phyloP scores from a whole-genome alignment of 805 yeast species.

The Starmera caribaea region DNA sequence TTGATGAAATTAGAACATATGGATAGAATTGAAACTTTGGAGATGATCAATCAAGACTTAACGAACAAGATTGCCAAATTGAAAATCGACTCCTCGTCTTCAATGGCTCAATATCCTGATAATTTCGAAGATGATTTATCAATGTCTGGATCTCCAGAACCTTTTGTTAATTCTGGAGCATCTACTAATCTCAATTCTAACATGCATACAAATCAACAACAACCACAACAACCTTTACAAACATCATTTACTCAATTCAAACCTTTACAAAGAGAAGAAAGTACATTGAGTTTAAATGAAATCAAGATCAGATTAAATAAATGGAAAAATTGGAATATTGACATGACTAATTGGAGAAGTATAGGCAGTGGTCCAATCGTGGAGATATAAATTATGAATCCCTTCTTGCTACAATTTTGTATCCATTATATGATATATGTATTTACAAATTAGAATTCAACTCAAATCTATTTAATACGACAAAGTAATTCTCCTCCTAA shows the following conservation, averaged over 20 bases:
- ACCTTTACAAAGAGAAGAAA: constrained; percentile 9
- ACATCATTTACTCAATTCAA: constrained; percentile 10
- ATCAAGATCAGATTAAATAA: constrained; percentile 48
- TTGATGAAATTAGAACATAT: constrained; percentile 26
- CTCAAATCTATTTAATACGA: constrained; percentile 50
- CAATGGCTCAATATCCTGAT: constrained; percentile 6
- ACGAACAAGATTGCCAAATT: constrained; percentile 14
- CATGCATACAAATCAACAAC: constrained; percentile 3
- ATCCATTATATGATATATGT: too few species aligned
- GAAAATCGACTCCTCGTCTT: constrained; percentile 14
- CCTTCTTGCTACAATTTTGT: background rate
- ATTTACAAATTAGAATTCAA: background rate
- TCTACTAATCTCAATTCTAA: too few species aligned
- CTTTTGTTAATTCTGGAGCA: constrained; percentile 2
- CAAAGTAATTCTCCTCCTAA: constrained; percentile 74
- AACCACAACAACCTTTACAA: constrained; percentile 3
- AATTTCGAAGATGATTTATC: constrained; percentile 12
- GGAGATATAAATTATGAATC: constrained; percentile 24
- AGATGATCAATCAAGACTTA: constrained; percentile 17
- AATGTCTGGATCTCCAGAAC: constrained; percentile 14
- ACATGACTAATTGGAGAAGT: constrained; percentile 76
- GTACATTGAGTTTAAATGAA: constrained; percentile 33
- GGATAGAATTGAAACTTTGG: constrained; percentile 23
- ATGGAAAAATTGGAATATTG: constrained; percentile 83
- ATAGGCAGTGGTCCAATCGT: constrained; percentile 56